Evolutionary conservation across 2,329 filamentous ascomycete genomes (phyloP).

Genomic region (Setomelanomma holmii): DNA sequence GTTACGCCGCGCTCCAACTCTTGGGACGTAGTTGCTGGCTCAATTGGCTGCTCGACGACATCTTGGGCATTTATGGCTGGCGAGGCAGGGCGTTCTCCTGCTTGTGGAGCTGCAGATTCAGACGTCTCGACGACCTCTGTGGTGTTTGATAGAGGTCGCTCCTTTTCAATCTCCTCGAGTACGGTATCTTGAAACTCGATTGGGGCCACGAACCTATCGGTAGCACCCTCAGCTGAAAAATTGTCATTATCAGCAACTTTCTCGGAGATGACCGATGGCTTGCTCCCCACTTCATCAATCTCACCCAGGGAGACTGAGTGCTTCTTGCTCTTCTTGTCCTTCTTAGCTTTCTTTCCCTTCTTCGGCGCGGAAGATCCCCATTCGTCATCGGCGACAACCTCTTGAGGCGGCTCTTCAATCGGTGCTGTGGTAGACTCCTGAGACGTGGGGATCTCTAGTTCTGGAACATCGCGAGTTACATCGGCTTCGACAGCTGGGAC

Average conservation of each 20-base stretch:
- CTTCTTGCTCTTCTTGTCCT: slow-evolving; percentile 37
- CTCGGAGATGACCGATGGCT: background rate
- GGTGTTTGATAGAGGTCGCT: background rate
- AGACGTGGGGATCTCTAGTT: background rate
- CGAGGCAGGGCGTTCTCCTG: background rate
- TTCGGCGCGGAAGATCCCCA: slow-evolving; percentile 16
- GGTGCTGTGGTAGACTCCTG: background rate
- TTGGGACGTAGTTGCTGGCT: background rate
- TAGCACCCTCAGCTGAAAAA: background rate
- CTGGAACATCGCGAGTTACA: background rate
- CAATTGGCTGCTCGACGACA: background rate
- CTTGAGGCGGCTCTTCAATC: slow-evolving; percentile 9
- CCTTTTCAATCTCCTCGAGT: background rate
- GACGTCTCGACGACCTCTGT: background rate
- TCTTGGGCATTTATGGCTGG: background rate
- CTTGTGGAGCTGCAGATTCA: background rate
- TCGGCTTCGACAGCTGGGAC: background rate
- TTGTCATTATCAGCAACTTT: slow-evolving; percentile 3
- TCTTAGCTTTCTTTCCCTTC: slow-evolving; percentile 38
- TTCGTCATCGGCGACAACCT: slow-evolving; percentile 21
- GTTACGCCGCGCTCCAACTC: slow-evolving; percentile 1
- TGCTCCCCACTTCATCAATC: slow-evolving; percentile 5
- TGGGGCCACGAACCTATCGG: background rate
- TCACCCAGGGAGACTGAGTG: slow-evolving; percentile 15
- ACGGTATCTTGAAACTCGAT: background rate